Conservation (phyloP, 108 stramenopile genomes). For the Nitzschia palea region DNA sequence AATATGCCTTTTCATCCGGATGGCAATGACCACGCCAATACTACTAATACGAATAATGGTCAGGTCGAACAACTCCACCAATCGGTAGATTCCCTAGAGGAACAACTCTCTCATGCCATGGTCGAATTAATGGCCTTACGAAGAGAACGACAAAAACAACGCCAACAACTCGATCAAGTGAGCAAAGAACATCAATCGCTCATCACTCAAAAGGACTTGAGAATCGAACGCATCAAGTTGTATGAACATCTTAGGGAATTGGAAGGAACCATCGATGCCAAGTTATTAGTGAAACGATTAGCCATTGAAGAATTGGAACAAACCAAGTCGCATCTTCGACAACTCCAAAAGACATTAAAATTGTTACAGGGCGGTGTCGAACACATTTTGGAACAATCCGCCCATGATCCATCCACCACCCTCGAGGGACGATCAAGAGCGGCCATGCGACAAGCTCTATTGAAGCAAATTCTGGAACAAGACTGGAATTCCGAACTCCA, state of each 20-base stretch:
- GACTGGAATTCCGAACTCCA: background rate
- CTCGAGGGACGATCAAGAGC: background rate
- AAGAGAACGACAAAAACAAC: slow-evolving; percentile 14
- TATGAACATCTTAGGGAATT: slow-evolving; percentile 7
- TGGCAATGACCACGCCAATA: no score
- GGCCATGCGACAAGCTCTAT: background rate
- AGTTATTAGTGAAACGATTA: background rate
- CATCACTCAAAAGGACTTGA: slow-evolving; percentile 9
- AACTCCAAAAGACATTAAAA: slow-evolving; percentile 4
- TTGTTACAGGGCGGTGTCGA: slow-evolving; percentile 18
- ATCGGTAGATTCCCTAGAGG: slow-evolving; percentile 3
- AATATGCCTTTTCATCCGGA: no score
- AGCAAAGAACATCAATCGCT: background rate
- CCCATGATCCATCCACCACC: background rate
- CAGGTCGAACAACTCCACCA: no score
- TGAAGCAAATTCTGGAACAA: background rate
- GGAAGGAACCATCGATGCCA: slow-evolving; percentile 1
- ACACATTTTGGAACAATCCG: slow-evolving; percentile 5
- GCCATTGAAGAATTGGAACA: slow-evolving; percentile 6
- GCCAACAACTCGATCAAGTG: background rate
- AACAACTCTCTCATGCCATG: background rate
- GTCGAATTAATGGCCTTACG: slow-evolving; percentile 8
- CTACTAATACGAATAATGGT: no score
- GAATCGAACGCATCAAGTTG: slow-evolving; percentile 2
- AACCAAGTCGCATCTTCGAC: background rate